Evolutionary conservation across 345 rosid species (phyloP), one percentile per base, ranked within the genome.

Genomic region (Erucastrum elatum): DNA sequence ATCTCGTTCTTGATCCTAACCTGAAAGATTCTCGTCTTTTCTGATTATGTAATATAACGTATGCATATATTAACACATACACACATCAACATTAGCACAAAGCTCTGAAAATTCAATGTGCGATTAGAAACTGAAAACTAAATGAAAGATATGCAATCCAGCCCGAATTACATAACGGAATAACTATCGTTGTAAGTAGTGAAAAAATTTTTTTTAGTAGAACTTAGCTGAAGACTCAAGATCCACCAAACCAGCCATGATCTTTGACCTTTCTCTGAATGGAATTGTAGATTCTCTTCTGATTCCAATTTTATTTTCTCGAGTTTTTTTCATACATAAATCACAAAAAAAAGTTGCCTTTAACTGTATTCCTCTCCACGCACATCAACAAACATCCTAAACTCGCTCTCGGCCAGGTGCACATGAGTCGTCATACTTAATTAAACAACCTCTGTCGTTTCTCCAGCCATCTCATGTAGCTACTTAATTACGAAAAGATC

Each of bases 391-490:
- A 34, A 34, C 37, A 34, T 34, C 37, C 37, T 39, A 39, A 39
- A 11, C 44, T 39, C 46, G 12, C 11, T 39, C 10, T 39, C 44
- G 3, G 44, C 1, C 44, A 39, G 10, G 44, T 39, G 44, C 44
- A 8, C 44, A 8, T 39, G 44, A 39, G 11, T 39, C 44, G 44
- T 2, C 10, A 8, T 3, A 39, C 11, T 39, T 39, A 8, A 8
- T 86, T 86, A 84, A 87, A 84, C 1, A 91, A 74, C 3, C 94
- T 87, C 64, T 91, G 94, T 76, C 93, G 91, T 84, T 93, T 96
- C 79, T 95, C 99, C 0, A 84, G 81, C 99, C 99, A 95, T 72
- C 97, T 84, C 5, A 86, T 79, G 13, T 93, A 95, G 37, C 37
- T 7, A 34, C 7, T 34, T 6, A 34, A 34, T 34, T 34, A 34